Conservation (phyloP, 1,284 basidiomycete genomes). For the Cutaneotrichosporon mucoides region DNA sequence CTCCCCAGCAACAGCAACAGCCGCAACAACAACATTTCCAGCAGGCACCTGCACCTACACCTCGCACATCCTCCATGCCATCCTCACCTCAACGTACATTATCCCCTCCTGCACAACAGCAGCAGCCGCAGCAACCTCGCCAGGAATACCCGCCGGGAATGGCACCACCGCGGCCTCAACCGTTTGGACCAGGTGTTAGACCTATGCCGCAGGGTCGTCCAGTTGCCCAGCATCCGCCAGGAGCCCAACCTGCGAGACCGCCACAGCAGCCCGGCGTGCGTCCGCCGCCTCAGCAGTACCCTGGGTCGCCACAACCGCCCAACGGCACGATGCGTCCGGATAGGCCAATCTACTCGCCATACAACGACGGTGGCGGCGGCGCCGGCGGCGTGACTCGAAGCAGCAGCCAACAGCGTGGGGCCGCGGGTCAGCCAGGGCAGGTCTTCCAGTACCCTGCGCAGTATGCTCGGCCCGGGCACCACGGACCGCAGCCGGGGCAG, state of each 20-base stretch:
- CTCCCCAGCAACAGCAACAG: slow-evolving; percentile 1
- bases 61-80: slow-evolving; percentile 11
- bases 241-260: not conserved
- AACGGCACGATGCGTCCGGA: slow-evolving; percentile 2
- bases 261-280: slow-evolving; percentile 7
- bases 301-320: not conserved
- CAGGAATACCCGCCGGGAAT: slow-evolving; percentile 16
- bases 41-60: slow-evolving; percentile 8
- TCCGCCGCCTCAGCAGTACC: slow-evolving; percentile 10
- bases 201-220: not conserved
- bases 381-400: slow-evolving; percentile 29
- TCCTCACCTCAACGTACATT: slow-evolving; percentile 7
- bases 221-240: not conserved
- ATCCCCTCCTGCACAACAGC: slow-evolving; percentile 16
- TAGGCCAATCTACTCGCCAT: slow-evolving; percentile 15
- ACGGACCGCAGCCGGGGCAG: slow-evolving; percentile 32
- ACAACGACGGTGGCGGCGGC: not conserved
- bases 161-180: slow-evolving; percentile 12
- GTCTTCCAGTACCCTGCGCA: slow-evolving; percentile 42
- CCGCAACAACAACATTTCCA: not conserved
- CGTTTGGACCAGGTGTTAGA: not conserved
- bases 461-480: not conserved
- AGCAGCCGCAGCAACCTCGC: slow-evolving; percentile 10
- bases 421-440: slow-evolving; percentile 33
- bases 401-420: no score